Evolutionary conservation across 2,329 filamentous ascomycete species (phyloP), one percentile per base, ranked within the genome.

Genomic region (Stachybotrys chartarum): DNA sequence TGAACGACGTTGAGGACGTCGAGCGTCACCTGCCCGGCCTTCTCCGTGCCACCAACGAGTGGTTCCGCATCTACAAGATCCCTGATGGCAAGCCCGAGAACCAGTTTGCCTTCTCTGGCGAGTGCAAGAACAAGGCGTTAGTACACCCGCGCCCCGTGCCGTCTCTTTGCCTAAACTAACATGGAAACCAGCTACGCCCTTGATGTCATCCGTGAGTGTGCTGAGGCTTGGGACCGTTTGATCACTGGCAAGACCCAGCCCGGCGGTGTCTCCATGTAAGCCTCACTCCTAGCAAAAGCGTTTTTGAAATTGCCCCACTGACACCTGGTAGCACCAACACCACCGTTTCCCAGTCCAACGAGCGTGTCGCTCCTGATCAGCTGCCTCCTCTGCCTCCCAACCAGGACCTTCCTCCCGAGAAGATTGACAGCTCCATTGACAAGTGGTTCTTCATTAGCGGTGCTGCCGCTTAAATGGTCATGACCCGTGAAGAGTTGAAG

Each of bases 31-130:
- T 99, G 57, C 94, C 94, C 58, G 94, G 94, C 67, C 90, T 99
- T 58, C 84, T 99, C 74, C 89, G 94, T 65, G 94, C 94, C 72
- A 97, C 93, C 72, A 99, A 99, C 73, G 94, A 99, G 83, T 99
- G 94, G 94, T 99, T 99, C 91, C 91, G 94, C 76, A 99, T 99
- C 85, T 99, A 99, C 88, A 99, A 99, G 85, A 99, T 99, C 78
- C 94, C 94, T 72, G 94, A 99, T 73, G 94, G 94, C 83, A 99
- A 99, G 91, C 92, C 93, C 68, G 94, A 99, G 88, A 99, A 99
- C 86, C 94, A 97, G 81, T 99, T 99, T 72, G 94, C 94, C 69
- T 99, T 99, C 83, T 97, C 92, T 58, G 94, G 94, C 81, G 94
- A 99, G 83, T 97, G 93, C 90, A 99, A 99, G 88, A 99, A 99